Percentiles rank a stretch among this genome's conserved stretches.
Evolutionary conservation across 1,139 yeast genomes (phyloP).

Genomic region (Candida tunisiensis): DNA sequence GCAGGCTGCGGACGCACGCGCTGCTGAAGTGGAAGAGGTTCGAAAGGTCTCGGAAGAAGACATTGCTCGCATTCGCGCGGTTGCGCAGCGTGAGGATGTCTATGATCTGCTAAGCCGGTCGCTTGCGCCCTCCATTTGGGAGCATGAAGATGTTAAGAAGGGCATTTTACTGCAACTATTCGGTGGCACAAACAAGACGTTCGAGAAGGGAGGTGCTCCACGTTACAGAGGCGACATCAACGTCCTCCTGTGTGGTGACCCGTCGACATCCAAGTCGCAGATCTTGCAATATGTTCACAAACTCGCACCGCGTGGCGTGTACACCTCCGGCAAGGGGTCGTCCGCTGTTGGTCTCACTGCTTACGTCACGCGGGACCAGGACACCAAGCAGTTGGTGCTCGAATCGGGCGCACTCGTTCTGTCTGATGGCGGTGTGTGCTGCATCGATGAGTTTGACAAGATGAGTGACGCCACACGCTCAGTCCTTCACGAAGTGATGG

Average conservation of each 20-base stretch:
- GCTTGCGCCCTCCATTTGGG: slow-evolving; percentile 89
- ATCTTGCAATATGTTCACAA: slow-evolving; percentile 86
- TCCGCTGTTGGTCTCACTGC: slow-evolving; percentile 99
- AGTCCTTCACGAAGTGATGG: slow-evolving; percentile 97
- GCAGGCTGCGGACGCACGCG: slow-evolving; percentile 28
- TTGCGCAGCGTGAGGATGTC: slow-evolving; percentile 54
- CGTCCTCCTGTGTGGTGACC: slow-evolving; percentile 88
- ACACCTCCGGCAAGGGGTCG: slow-evolving; percentile 96
- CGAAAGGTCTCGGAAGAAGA: slow-evolving; percentile 57
- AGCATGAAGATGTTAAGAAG: slow-evolving; percentile 91
- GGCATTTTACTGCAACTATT: slow-evolving; percentile 84
- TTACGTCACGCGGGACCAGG: slow-evolving; percentile 85
- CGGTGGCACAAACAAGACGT: slow-evolving; percentile 88
- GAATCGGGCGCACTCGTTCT: slow-evolving; percentile 95
- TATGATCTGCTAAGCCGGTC: slow-evolving; percentile 85
- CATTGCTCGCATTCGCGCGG: slow-evolving; percentile 39
- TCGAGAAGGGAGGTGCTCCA: slow-evolving; percentile 66
- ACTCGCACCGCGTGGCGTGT: slow-evolving; percentile 94
- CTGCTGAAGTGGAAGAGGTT: slow-evolving; percentile 52
- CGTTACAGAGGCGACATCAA: slow-evolving; percentile 93
- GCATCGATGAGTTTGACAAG: slow-evolving; percentile 97
- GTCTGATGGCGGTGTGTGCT: slow-evolving; percentile 97
- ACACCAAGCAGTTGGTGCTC: slow-evolving; percentile 79
- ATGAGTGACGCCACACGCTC: slow-evolving; percentile 93
- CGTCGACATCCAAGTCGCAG: slow-evolving; percentile 94